Evolutionary conservation across 805 yeast species (phyloP).

Genomic region (Ogataea chonburiensis): DNA sequence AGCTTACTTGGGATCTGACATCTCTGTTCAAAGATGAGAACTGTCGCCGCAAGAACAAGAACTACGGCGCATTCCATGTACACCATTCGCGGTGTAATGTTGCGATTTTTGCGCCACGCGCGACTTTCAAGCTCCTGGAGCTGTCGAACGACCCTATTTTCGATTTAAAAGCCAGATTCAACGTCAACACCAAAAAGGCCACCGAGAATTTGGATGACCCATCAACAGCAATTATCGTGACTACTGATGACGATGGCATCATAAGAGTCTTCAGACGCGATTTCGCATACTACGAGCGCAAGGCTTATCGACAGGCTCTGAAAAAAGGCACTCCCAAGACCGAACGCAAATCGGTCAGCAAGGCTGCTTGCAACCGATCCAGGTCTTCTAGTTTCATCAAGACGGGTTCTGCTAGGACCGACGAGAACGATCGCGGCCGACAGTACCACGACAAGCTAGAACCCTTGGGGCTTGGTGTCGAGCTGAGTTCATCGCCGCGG

Average conservation of each 20-base stretch:
- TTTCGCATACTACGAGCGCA: slow-evolving; percentile 51
- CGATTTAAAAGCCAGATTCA: slow-evolving; percentile 43
- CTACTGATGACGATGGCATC: slow-evolving; percentile 71
- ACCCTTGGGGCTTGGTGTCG: neutral
- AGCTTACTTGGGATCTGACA: slow-evolving; percentile 39
- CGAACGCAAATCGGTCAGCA: slow-evolving; percentile 18
- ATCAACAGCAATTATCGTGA: slow-evolving; percentile 54
- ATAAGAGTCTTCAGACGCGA: slow-evolving; percentile 83
- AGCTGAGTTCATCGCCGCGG: neutral
- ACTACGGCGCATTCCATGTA: slow-evolving; percentile 73
- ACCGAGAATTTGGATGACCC: slow-evolving; percentile 35
- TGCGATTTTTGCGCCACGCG: slow-evolving; percentile 74
- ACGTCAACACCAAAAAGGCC: slow-evolving; percentile 10
- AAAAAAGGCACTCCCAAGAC: slow-evolving; percentile 16
- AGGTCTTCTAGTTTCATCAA: slow-evolving; percentile 15
- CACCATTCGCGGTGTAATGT: slow-evolving; percentile 72
- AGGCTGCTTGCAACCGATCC: slow-evolving; percentile 17
- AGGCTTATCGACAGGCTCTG: slow-evolving; percentile 15
- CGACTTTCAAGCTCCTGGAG: slow-evolving; percentile 61
- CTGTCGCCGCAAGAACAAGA: slow-evolving; percentile 49
- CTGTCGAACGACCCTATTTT: slow-evolving; percentile 78
- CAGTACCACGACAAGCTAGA: slow-evolving; percentile 5
- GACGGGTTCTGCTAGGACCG: slow-evolving; percentile 7
- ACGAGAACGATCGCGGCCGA: slow-evolving; percentile 15
- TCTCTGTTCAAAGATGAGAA: slow-evolving; percentile 33